Evolutionary conservation across 805 yeast species (phyloP).

Genomic region (Saturnispora ahearnii): DNA sequence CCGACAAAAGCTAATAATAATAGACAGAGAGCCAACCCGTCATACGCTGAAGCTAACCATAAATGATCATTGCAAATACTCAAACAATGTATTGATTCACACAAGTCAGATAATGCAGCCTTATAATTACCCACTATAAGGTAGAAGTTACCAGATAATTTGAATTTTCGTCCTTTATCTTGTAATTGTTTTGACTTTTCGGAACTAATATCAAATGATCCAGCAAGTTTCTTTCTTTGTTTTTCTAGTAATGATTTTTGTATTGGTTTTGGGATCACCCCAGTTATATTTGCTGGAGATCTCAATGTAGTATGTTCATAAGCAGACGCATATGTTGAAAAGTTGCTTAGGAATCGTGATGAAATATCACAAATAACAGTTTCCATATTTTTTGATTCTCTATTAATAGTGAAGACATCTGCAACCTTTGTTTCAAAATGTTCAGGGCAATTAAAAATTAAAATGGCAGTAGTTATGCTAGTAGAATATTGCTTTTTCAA

Average conservation of each 20-base stretch:
- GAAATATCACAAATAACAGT: constrained; percentile 69
- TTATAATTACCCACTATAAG: constrained; percentile 70
- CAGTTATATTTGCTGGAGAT: constrained; percentile 54
- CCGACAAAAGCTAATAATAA: constrained; percentile 51
- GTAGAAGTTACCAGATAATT: constrained; percentile 67
- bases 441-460: constrained; percentile 45
- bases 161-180: constrained; percentile 64
- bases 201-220: constrained; percentile 25
- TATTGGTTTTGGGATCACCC: constrained; percentile 7
- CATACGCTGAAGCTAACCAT: constrained; percentile 88
- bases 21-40: constrained; percentile 63
- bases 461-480: constrained; percentile 44
- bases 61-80: constrained; percentile 61
- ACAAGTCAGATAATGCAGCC: constrained; percentile 62
- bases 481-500: constrained; percentile 41
- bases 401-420: constrained; percentile 15
- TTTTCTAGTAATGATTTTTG: constrained; percentile 15
- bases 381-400: constrained; percentile 32
- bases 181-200: constrained; percentile 32
- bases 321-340: constrained; percentile 64
- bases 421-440: constrained; percentile 5
- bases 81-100: constrained; percentile 58
- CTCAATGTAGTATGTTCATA: constrained; percentile 72
- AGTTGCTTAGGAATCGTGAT: constrained; percentile 47
- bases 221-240: constrained; percentile 21